Evolutionary conservation across 345 rosid species (phyloP).

Genomic region (Gossypium bickii): DNA sequence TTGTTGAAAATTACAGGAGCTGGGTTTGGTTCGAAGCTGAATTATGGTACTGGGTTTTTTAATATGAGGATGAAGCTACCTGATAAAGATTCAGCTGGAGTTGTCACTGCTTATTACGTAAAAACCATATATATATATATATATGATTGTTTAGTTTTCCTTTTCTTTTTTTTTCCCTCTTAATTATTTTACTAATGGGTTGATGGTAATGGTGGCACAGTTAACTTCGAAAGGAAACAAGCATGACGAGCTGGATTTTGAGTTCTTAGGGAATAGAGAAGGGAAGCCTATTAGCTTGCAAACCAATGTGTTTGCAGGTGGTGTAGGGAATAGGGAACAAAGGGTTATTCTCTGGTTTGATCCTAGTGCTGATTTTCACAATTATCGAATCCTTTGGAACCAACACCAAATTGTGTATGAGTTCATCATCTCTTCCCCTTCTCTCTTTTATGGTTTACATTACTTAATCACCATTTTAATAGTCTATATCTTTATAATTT

Average conservation of each 20-base stretch:
- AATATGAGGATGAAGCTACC: conserved; percentile 48
- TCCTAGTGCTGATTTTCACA: conserved; percentile 51
- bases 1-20: conserved; percentile 29
- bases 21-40: conserved; percentile 47
- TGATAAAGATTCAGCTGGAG: conserved; percentile 49
- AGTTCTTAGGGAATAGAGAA: conserved; percentile 60
- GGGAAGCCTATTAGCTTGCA: conserved; percentile 52
- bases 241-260: conserved; percentile 70
- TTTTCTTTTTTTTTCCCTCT: background rate
- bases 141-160: background rate
- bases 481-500: too few relatives aligned
- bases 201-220: conserved; percentile 22
- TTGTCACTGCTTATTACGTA: conserved; percentile 65
- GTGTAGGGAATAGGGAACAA: conserved; percentile 59
- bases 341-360: conserved; percentile 61
- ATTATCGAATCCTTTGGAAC: conserved; percentile 68
- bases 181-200: background rate
- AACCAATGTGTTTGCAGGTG: conserved; percentile 55
- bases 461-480: too few relatives aligned
- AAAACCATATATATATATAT: background rate
- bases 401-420: conserved; percentile 65
- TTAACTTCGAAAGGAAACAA: conserved; percentile 35
- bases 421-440: background rate
- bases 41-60: conserved; percentile 53
- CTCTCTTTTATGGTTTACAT: background rate